These are phyloP conservation scores for Austroboletus novae-zelandiae DNA, from an alignment of 1,284 basidiomycete species.

Conservation along the genomic window DNA sequence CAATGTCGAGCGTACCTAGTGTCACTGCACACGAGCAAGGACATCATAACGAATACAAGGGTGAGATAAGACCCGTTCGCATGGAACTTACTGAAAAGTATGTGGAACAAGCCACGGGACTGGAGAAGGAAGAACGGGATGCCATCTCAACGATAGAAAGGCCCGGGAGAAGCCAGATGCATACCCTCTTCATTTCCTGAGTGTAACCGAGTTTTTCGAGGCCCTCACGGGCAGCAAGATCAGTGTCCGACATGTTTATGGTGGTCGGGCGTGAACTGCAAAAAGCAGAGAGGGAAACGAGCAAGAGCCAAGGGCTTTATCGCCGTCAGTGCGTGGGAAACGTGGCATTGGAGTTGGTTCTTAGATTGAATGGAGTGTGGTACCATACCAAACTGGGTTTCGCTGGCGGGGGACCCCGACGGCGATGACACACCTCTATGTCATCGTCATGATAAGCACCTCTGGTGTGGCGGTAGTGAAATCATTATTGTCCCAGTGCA, in stretches of 20 bases:
- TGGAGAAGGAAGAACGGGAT: slow-evolving; percentile 14
- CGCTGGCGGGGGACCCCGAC: no score
- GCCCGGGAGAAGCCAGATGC: slow-evolving; percentile 4
- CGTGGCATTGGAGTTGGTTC: no score
- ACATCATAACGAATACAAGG: slow-evolving; percentile 3
- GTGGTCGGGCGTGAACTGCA: not conserved
- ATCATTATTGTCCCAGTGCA: no score
- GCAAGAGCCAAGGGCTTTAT: no score
- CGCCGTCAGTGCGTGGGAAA: no score
- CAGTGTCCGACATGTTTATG: slow-evolving; percentile 13
- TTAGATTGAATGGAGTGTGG: no score
- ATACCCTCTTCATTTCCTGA: slow-evolving; percentile 48
- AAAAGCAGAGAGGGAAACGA: not conserved
- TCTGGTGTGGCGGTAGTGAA: no score
- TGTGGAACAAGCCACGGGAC: slow-evolving; percentile 46
- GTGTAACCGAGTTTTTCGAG: slow-evolving; percentile 48
- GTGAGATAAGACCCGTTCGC: not conserved
- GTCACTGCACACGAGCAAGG: slow-evolving; percentile 37
- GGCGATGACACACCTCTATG: no score
- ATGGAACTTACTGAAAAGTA: slow-evolving; percentile 47
- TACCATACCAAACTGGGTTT: no score
- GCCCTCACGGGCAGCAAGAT: slow-evolving; percentile 30
- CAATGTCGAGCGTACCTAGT: slow-evolving; percentile 35
- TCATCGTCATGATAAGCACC: no score
- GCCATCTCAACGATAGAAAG: not conserved